Evolutionary conservation across 805 yeast species (phyloP).

Genomic region (Ogataea glucozyma): DNA sequence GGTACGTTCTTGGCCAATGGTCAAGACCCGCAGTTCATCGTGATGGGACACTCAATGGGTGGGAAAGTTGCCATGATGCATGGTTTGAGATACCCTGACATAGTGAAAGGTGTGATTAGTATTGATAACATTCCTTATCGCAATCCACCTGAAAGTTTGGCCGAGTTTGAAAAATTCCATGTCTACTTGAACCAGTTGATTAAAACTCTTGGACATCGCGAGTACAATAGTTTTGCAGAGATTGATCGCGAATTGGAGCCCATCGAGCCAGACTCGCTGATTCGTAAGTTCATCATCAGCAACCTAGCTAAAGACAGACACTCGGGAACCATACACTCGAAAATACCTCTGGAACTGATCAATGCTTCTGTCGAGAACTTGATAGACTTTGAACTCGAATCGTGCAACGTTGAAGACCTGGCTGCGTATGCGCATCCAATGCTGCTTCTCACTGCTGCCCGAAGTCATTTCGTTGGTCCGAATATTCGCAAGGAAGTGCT

Average conservation of each 20-base stretch:
- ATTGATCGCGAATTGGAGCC: conserved; percentile 60
- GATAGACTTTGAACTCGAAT: conserved; percentile 50
- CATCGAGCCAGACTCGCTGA: conserved; percentile 57
- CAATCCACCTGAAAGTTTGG: conserved; percentile 43
- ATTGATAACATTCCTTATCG: conserved; percentile 76
- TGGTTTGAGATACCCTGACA: conserved; percentile 63
- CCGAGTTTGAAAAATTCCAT: conserved; percentile 35
- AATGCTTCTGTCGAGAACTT: conserved; percentile 62
- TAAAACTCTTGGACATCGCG: conserved; percentile 7
- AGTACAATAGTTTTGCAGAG: conserved; percentile 35
- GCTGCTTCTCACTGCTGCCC: conserved; percentile 73
- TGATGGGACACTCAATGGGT: conserved; percentile 85
- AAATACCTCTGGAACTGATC: conserved; percentile 68
- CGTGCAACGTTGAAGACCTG: conserved; percentile 25
- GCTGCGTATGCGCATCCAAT: conserved; percentile 66
- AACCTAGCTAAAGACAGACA: conserved; percentile 51
- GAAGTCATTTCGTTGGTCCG: conserved; percentile 45
- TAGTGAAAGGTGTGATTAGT: conserved; percentile 62
- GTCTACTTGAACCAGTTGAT: conserved; percentile 23
- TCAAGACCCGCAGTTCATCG: conserved; percentile 27
- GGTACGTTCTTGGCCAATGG: conserved; percentile 43
- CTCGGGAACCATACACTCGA: conserved; percentile 22
- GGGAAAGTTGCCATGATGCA: conserved; percentile 91
- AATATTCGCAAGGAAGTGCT: conserved; percentile 21
- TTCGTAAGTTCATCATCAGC: conserved; percentile 73